Percentiles rank a stretch among this genome's conserved stretches.
Conservation (phyloP, 257 asterid genomes). For the Solanum pennellii region DNA sequence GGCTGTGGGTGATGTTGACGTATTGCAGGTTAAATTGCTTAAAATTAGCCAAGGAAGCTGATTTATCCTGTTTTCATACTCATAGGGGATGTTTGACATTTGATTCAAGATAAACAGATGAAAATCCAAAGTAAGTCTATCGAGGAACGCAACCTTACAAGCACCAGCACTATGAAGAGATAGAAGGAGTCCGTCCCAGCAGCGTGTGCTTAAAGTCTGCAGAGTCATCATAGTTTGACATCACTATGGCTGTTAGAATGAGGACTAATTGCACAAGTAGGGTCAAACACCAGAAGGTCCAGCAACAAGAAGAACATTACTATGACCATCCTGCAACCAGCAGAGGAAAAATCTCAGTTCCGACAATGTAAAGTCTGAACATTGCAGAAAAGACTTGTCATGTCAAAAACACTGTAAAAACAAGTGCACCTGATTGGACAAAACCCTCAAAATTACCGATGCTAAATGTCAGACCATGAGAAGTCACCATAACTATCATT, state of each 20-base stretch:
- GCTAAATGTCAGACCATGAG: background rate
- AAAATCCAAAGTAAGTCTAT: background rate
- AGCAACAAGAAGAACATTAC: conserved; percentile 59
- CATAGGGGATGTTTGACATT: background rate
- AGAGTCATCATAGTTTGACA: conserved; percentile 63
- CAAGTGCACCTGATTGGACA: background rate
- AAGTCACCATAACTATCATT: background rate
- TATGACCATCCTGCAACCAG: conserved; percentile 30
- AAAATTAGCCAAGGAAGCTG: background rate
- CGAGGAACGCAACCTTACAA: conserved; percentile 61
- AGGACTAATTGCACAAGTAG: conserved; percentile 71
- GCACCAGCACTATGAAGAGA: conserved; percentile 84
- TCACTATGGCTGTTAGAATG: conserved; percentile 72
- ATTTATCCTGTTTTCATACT: background rate
- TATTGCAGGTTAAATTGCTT: background rate
- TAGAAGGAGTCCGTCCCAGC: conserved; percentile 77
- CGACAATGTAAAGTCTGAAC: background rate
- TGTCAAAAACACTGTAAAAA: background rate
- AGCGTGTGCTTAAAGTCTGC: conserved; percentile 41
- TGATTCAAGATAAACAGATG: background rate
- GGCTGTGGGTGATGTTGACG: background rate
- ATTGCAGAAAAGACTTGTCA: background rate
- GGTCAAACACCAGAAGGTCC: conserved; percentile 93
- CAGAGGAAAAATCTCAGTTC: conserved; percentile 2
- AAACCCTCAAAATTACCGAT: background rate